Percentiles rank a stretch among this genome's conserved stretches.
These are phyloP conservation scores for Solanum chilense DNA, from an alignment of 257 asterid genomes.

Conservation along the genomic window DNA sequence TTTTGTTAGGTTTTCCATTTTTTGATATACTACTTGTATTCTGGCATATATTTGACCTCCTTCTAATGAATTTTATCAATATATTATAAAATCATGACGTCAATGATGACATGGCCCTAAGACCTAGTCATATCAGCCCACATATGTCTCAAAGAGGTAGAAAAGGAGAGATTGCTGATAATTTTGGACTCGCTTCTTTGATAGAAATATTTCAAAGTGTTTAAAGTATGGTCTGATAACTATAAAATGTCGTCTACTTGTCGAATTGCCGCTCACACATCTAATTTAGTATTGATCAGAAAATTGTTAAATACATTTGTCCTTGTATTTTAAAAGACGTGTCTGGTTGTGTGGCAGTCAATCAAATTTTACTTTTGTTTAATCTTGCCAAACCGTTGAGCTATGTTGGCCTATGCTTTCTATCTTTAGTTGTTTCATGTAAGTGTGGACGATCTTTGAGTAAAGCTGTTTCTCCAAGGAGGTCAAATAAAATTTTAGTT, in stretches of 20 bases:
- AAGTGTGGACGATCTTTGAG: neutral
- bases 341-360: neutral
- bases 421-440: neutral
- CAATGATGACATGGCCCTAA: neutral
- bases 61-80: neutral
- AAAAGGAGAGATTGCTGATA: neutral
- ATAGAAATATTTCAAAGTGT: neutral
- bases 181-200: neutral
- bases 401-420: neutral
- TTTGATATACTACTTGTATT: neutral
- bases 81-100: neutral
- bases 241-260: neutral
- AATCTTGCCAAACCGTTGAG: neutral
- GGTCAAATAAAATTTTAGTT: neutral
- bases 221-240: neutral
- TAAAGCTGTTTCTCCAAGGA: neutral
- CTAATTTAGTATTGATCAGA: too few relatives aligned
- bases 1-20: neutral
- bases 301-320: neutral
- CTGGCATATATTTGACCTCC: neutral
- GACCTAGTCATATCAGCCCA: neutral
- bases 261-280: neutral
- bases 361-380: neutral
- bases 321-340: neutral
- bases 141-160: neutral